A percentile compares a stretch with the other conserved stretches of the same genome.
Conservation (phyloP, 2,329 filamentous ascomycete genomes). For the Fusarium nanum region DNA sequence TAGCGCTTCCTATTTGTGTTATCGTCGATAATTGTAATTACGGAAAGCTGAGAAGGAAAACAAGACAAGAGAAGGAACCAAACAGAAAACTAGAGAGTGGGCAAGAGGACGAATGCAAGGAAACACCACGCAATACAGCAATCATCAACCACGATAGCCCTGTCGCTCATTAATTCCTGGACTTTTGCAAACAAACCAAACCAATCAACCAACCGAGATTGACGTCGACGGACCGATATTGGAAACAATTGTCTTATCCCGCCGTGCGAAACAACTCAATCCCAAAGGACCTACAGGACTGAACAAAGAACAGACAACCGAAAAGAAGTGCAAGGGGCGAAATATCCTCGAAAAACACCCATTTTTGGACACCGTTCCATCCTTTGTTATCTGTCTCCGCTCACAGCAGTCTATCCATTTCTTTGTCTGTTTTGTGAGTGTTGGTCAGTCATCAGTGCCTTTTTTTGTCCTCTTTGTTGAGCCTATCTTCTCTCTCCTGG, state of each 20-base stretch:
- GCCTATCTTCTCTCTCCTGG: slow-evolving; percentile 1
- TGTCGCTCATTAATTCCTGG: slow-evolving; percentile 31
- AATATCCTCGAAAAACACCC: slow-evolving; percentile 29
- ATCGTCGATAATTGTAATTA: slow-evolving; percentile 43
- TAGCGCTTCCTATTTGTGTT: slow-evolving; percentile 36
- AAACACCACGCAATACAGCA: slow-evolving; percentile 30
- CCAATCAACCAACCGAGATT: slow-evolving; percentile 7
- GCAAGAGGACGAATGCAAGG: slow-evolving; percentile 7
- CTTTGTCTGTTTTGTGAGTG: slow-evolving; percentile 28
- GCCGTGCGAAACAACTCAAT: neutral
- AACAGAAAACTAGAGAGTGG: slow-evolving; percentile 5
- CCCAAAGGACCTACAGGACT: neutral
- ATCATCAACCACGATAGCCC: slow-evolving; percentile 33
- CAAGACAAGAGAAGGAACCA: slow-evolving; percentile 14
- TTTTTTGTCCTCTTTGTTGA: slow-evolving; percentile 22
- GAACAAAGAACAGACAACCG: slow-evolving; percentile 17
- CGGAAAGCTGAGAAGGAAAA: slow-evolving; percentile 4
- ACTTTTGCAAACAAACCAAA: neutral
- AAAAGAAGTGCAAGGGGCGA: slow-evolving; percentile 29
- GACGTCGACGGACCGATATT: slow-evolving; percentile 8
- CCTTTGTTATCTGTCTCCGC: slow-evolving; percentile 18
- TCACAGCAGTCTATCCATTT: slow-evolving; percentile 19
- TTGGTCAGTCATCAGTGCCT: slow-evolving; percentile 17
- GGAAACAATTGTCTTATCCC: slow-evolving; percentile 25
- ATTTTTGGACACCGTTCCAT: slow-evolving; percentile 9